These are phyloP conservation scores for Yamadazyma tumulicola DNA, from an alignment of 805 yeast genomes.

Conservation along the genomic window DNA sequence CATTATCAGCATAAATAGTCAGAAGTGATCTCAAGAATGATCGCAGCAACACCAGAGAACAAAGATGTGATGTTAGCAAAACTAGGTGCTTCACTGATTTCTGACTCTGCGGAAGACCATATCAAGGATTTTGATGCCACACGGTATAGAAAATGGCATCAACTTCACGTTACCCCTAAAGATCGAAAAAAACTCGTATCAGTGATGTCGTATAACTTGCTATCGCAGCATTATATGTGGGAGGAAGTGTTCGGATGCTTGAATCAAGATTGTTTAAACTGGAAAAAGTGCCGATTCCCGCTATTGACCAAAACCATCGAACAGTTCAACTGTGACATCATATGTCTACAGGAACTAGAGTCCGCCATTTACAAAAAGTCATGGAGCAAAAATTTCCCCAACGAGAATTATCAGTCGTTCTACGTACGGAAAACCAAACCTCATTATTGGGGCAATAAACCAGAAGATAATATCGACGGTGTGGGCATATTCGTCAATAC, in stretches of 20 bases:
- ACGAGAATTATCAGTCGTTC: constrained; percentile 71
- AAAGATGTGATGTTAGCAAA: background rate
- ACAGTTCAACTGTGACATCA: constrained; percentile 59
- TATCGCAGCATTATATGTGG: constrained; percentile 94
- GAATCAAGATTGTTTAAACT: constrained; percentile 91
- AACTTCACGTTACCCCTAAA: background rate
- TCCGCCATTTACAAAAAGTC: constrained; percentile 76
- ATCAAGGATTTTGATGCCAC: constrained; percentile 6
- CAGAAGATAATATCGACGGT: constrained; percentile 89
- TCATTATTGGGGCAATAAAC: constrained; percentile 75
- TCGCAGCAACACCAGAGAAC: constrained; percentile 1
- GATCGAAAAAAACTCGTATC: constrained; percentile 51
- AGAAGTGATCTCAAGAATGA: too few relatives aligned
- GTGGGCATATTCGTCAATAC: constrained; percentile 85
- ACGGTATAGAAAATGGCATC: constrained; percentile 4
- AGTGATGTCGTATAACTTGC: constrained; percentile 78
- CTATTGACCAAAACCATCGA: constrained; percentile 67
- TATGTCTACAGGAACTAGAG: constrained; percentile 94
- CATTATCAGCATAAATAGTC: too few relatives aligned
- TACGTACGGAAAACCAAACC: constrained; percentile 89
- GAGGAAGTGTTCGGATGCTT: constrained; percentile 89
- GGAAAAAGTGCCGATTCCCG: constrained; percentile 81
- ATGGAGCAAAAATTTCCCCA: constrained; percentile 71
- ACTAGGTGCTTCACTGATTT: too few relatives aligned
- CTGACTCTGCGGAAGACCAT: background rate